Conservation (phyloP, 192 early-diverging fungal species). For the Kickxella alabastrina region DNA sequence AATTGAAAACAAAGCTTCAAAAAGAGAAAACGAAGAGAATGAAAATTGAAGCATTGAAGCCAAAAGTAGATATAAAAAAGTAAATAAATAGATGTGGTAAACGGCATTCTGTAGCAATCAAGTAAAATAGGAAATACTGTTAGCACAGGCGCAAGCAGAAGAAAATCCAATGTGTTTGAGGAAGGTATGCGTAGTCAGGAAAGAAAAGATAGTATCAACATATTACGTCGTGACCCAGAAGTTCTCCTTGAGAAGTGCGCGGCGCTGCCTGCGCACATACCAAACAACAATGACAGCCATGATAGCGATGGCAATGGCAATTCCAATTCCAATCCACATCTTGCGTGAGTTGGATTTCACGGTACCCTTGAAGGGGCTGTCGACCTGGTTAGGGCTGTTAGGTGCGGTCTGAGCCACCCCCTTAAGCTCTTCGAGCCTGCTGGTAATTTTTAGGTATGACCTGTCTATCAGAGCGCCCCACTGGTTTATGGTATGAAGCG, state of each 20-base stretch:
- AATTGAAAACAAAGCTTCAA: background rate
- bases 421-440: constrained; percentile 28
- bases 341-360: constrained; percentile 33
- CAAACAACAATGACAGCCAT: constrained; percentile 23
- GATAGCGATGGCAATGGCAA: constrained; percentile 27
- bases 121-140: background rate
- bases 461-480: constrained; percentile 38
- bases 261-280: constrained; percentile 25
- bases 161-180: background rate
- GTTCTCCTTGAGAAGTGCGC: constrained; percentile 13
- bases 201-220: background rate
- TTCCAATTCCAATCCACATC: constrained; percentile 50
- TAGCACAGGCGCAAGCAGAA: constrained; percentile 4
- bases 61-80: background rate
- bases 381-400: constrained; percentile 42
- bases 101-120: no score
- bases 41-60: background rate
- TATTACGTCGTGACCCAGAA: constrained; percentile 4
- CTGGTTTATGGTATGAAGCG: constrained; percentile 23
- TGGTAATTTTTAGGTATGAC: constrained; percentile 29
- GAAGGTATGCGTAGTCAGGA: background rate
- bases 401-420: constrained; percentile 36
- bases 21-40: no score
- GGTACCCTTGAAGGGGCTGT: constrained; percentile 36
- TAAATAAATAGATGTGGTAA: background rate